A percentile compares a stretch with the other conserved stretches of the same genome.
These are phyloP conservation scores for Fusarium albidum DNA, from an alignment of 2,329 filamentous ascomycete species.

Conservation along the genomic window DNA sequence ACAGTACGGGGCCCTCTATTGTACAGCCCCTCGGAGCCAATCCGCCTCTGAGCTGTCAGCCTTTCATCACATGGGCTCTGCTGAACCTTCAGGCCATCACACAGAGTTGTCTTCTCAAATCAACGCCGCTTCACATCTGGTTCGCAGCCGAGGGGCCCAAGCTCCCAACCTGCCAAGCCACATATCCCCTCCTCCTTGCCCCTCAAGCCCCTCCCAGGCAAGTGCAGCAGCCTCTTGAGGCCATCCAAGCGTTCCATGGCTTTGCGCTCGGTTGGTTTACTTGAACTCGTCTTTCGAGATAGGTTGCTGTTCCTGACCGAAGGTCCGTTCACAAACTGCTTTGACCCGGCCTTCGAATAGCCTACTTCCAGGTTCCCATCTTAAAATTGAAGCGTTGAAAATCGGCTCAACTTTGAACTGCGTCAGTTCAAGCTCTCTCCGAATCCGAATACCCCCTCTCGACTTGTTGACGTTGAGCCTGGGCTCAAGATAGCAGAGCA, in stretches of 20 bases:
- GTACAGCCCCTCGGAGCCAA: conserved; percentile 1
- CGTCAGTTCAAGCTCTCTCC: neutral
- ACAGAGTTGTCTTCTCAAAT: neutral
- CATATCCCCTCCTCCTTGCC: neutral
- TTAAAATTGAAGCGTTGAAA: neutral
- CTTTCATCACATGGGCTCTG: conserved; percentile 1
- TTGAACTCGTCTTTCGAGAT: too few relatives aligned
- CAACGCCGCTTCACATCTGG: neutral
- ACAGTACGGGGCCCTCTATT: neutral
- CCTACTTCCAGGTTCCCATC: neutral
- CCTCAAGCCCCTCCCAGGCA: neutral
- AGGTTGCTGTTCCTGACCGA: conserved; percentile 7
- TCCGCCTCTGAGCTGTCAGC: conserved; percentile 1
- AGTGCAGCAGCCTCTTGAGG: neutral
- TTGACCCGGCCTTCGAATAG: neutral
- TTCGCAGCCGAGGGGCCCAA: conserved; percentile 17
- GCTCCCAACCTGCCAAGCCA: conserved; percentile 33
- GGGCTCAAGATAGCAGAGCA: neutral
- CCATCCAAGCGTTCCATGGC: conserved; percentile 5
- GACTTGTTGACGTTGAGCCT: neutral
- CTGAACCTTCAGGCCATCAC: too few relatives aligned
- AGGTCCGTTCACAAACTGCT: neutral
- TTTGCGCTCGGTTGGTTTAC: neutral
- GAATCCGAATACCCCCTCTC: conserved; percentile 3
- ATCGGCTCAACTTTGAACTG: neutral